Evolutionary conservation across 1,284 basidiomycete genomes (phyloP).

Genomic region (Cystobasidium sp.): DNA sequence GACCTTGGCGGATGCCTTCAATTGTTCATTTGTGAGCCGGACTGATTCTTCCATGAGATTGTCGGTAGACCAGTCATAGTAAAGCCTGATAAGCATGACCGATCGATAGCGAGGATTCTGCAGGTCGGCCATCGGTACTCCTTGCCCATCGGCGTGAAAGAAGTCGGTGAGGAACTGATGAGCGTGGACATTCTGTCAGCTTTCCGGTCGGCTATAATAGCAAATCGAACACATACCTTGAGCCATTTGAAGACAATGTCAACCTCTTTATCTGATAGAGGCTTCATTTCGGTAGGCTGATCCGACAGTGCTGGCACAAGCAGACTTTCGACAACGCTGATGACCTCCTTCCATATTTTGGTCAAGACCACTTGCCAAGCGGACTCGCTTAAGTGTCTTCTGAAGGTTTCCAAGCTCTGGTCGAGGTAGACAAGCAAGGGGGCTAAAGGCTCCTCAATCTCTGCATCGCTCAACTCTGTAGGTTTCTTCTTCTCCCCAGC

Average conservation of each 20-base stretch:
- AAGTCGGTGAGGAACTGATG: conserved; percentile 86
- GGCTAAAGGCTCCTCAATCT: conserved; percentile 91
- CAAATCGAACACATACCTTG: conserved; percentile 65
- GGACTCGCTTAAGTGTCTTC: conserved; percentile 58
- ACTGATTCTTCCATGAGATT: conserved; percentile 73
- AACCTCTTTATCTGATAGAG: conserved; percentile 90
- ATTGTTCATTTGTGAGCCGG: conserved; percentile 81
- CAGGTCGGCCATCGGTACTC: conserved; percentile 78
- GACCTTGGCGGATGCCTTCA: conserved; percentile 74
- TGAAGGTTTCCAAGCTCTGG: conserved; percentile 87
- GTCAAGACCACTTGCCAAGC: conserved; percentile 92
- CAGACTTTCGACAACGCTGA: conserved; percentile 82
- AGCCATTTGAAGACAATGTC: conserved; percentile 99
- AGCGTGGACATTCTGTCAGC: neutral
- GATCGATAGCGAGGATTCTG: conserved; percentile 97
- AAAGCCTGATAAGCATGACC: conserved; percentile 82
- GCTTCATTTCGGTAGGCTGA: conserved; percentile 84
- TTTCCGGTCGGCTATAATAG: neutral
- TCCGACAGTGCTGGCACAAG: conserved; percentile 91
- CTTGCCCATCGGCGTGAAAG: conserved; percentile 91
- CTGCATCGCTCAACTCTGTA: conserved; percentile 81
- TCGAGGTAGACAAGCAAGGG: conserved; percentile 97
- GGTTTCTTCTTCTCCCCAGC: conserved; percentile 60
- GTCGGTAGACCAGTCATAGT: conserved; percentile 87
- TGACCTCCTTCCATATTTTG: conserved; percentile 94